phyloP scores from a whole-genome alignment of 805 yeast species.

The Priceomyces castillae region DNA sequence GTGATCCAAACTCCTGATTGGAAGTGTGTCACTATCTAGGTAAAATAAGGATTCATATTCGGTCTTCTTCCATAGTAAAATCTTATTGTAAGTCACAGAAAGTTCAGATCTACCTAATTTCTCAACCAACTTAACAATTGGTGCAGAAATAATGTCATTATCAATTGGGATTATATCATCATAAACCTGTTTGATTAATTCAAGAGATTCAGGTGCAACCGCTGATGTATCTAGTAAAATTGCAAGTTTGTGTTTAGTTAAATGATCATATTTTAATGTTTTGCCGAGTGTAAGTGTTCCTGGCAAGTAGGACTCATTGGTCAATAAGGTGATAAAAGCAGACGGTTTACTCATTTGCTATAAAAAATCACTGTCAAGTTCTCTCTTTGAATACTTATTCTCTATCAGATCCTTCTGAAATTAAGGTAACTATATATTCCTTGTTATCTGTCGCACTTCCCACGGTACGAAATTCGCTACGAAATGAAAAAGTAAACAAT shows the following conservation, averaged over 20 bases:
- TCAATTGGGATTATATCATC: conserved; percentile 26
- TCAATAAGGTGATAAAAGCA: conserved; percentile 40
- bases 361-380: too few species aligned
- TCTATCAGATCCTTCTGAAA: background rate
- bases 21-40: conserved; percentile 64
- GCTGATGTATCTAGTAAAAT: conserved; percentile 30
- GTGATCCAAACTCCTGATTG: conserved; percentile 33
- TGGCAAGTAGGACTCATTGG: conserved; percentile 51
- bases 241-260: conserved; percentile 19
- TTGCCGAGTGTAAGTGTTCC: conserved; percentile 56
- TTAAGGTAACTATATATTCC: background rate
- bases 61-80: conserved; percentile 52
- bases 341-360: background rate
- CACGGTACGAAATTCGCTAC: background rate
- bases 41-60: conserved; percentile 50
- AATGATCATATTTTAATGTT: conserved; percentile 16
- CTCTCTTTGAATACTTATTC: too few species aligned
- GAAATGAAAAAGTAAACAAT: background rate
- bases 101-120: conserved; percentile 53
- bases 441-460: background rate
- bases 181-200: conserved; percentile 24
- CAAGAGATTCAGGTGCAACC: conserved; percentile 27
- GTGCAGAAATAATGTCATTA: conserved; percentile 14
- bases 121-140: conserved; percentile 22
- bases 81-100: conserved; percentile 52